Evolutionary conservation across 768 basidiomycete genomes (phyloP).

Genomic region (Tricholomella constricta): DNA sequence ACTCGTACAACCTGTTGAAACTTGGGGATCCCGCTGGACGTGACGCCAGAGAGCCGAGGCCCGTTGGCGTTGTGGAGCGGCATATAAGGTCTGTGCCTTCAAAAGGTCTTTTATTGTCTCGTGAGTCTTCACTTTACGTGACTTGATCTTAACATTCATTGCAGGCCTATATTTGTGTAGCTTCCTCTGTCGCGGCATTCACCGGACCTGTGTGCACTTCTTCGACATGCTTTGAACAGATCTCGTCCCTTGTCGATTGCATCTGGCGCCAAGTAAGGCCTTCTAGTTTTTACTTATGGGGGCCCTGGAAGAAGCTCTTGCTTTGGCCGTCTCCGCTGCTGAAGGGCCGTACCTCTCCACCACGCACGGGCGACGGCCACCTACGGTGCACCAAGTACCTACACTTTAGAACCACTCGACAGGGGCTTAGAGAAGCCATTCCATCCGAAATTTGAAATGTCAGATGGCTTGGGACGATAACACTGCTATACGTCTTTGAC

Average conservation of each 20-base stretch:
- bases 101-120: neutral
- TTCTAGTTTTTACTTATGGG: slow-evolving; percentile 1
- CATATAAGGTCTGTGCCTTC: neutral
- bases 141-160: slow-evolving; percentile 4
- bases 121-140: slow-evolving; percentile 7
- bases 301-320: slow-evolving; percentile 15
- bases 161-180: slow-evolving; percentile 6
- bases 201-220: slow-evolving; percentile 13
- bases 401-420: slow-evolving; percentile 6
- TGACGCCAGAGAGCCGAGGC: slow-evolving; percentile 1
- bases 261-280: slow-evolving; percentile 4
- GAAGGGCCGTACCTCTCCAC: slow-evolving; percentile 5
- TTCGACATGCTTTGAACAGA: slow-evolving; percentile 3
- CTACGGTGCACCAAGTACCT: neutral
- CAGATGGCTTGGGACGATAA: slow-evolving; percentile 3
- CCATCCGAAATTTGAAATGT: slow-evolving; percentile 1
- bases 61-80: neutral
- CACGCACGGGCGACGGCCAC: neutral
- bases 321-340: slow-evolving; percentile 8
- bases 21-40: neutral
- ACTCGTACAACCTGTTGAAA: neutral
- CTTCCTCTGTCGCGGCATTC: slow-evolving; percentile 15
- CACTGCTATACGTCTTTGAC: slow-evolving; percentile 3
- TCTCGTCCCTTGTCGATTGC: slow-evolving; percentile 13
- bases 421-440: slow-evolving; percentile 2